These are phyloP conservation scores for Nitzschia putrida DNA, from an alignment of 108 stramenopile genomes.

Conservation along the genomic window DNA sequence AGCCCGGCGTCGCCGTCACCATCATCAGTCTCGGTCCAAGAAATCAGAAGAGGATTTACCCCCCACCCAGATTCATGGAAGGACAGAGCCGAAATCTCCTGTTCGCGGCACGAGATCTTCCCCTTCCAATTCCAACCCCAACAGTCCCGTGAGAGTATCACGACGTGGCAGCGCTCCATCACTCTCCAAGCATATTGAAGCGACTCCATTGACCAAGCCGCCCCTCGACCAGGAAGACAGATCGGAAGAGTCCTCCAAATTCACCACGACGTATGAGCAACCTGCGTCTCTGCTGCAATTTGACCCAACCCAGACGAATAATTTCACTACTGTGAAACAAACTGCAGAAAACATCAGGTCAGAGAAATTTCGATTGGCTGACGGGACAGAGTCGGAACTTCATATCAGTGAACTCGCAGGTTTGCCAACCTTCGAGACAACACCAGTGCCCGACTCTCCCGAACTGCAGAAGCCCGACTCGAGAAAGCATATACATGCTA, in stretches of 20 bases:
- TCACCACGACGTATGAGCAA: slow-evolving; percentile 2
- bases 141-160: background rate
- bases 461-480: too few relatives aligned
- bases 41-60: background rate
- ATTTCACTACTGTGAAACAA: slow-evolving; percentile 20
- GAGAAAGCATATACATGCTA: too few relatives aligned
- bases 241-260: slow-evolving; percentile 13
- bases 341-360: slow-evolving; percentile 13
- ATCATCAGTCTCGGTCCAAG: slow-evolving; percentile 4
- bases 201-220: background rate
- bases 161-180: background rate
- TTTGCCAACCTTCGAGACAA: slow-evolving; percentile 32
- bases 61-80: background rate
- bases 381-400: slow-evolving; percentile 27
- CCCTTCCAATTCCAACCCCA: slow-evolving; percentile 6
- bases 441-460: too few relatives aligned
- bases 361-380: slow-evolving; percentile 11
- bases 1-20: slow-evolving; percentile 6
- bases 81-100: background rate
- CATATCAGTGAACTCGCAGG: slow-evolving; percentile 29
- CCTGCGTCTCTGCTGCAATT: slow-evolving; percentile 27
- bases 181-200: slow-evolving; percentile 14
- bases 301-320: slow-evolving; percentile 23
- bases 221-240: background rate
- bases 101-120: background rate